Evolutionary conservation across 176 grass and related monocot species (phyloP).

Genomic region (Typha latifolia): DNA sequence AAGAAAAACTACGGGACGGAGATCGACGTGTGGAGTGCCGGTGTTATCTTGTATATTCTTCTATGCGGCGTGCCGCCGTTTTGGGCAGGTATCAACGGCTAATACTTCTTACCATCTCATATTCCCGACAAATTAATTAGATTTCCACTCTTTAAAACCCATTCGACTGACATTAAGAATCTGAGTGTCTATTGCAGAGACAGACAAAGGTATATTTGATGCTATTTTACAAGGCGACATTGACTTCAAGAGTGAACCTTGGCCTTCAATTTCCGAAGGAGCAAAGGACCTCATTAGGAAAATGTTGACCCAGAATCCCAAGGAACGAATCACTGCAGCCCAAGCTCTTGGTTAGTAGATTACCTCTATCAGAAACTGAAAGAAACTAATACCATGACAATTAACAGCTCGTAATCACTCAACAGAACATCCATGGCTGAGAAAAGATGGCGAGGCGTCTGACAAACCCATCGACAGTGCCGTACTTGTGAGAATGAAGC

Average conservation of each 20-base stretch:
- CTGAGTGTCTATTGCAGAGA: conserved; percentile 5
- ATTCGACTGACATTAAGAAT: background rate
- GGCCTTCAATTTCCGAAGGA: conserved; percentile 32
- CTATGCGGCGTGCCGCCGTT: conserved; percentile 56
- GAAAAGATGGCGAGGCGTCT: conserved; percentile 52
- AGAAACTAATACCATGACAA: background rate
- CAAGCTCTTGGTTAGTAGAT: conserved; percentile 16
- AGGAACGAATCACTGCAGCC: conserved; percentile 29
- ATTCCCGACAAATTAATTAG: background rate
- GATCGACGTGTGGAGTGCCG: conserved; percentile 72
- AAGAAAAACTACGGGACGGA: conserved; percentile 60
- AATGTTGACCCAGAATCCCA: conserved; percentile 28
- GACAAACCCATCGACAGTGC: conserved; percentile 85
- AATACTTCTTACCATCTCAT: background rate
- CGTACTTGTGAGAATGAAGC: conserved; percentile 78
- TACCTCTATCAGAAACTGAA: background rate
- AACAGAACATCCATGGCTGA: conserved; percentile 84
- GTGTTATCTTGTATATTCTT: conserved; percentile 80
- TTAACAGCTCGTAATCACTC: background rate
- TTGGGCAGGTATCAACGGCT: conserved; percentile 40
- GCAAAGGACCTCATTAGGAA: conserved; percentile 36
- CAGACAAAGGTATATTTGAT: conserved; percentile 32
- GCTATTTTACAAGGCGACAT: conserved; percentile 22
- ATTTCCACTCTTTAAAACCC: background rate
- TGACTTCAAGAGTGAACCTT: conserved; percentile 18